A percentile compares a stretch with the other conserved stretches of the same genome.
phyloP scores from a whole-genome alignment of 2,329 filamentous ascomycete species.

The Ophiobolus disseminans region DNA sequence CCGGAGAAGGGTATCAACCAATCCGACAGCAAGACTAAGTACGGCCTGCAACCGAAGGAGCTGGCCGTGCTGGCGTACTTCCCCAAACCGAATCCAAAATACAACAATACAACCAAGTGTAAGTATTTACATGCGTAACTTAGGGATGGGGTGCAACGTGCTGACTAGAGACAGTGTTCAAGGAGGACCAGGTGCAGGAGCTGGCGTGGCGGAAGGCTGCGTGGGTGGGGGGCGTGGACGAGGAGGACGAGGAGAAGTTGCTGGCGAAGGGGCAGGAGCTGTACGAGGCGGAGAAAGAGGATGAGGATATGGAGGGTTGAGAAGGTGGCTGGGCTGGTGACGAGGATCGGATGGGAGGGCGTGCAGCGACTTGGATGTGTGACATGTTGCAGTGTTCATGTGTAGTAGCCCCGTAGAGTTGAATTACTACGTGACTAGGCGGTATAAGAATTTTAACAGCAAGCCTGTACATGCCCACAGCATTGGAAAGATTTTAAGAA shows the following conservation, averaged over 20 bases:
- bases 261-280: slow-evolving; percentile 10
- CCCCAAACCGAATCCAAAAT: slow-evolving; percentile 14
- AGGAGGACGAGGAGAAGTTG: slow-evolving; percentile 5
- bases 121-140: no score
- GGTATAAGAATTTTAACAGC: no score
- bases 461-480: no score
- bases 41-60: slow-evolving; percentile 12
- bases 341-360: background rate
- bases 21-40: slow-evolving; percentile 16
- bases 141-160: no score
- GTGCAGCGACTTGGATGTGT: background rate
- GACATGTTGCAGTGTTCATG: background rate
- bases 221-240: slow-evolving; percentile 11
- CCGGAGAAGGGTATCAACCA: slow-evolving; percentile 18
- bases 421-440: background rate
- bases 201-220: slow-evolving; percentile 19
- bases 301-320: background rate
- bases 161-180: no score
- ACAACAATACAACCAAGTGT: slow-evolving; percentile 21
- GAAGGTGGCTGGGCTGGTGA: background rate
- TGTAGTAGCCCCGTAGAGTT: background rate
- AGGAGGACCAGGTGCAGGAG: slow-evolving; percentile 7
- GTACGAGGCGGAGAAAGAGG: slow-evolving; percentile 17
- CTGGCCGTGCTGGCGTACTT: slow-evolving; percentile 15
- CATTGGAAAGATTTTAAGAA: no score